Evolutionary conservation across 768 basidiomycete genomes (phyloP).

Genomic region (Candolleomyces aberdarensis): DNA sequence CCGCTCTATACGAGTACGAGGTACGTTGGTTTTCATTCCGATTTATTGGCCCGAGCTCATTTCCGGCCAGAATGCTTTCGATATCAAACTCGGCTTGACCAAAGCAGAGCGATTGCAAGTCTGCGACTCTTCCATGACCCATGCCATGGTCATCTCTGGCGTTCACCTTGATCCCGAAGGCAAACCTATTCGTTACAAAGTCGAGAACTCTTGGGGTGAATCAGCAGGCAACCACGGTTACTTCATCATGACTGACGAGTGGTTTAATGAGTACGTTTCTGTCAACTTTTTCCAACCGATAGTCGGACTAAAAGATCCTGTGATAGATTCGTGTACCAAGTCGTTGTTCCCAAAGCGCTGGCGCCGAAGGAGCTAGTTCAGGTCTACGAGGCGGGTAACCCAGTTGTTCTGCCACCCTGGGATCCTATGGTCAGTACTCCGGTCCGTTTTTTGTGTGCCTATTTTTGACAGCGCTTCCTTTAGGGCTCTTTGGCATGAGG

Average conservation of each 20-base stretch:
- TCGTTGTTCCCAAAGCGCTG: slow-evolving; percentile 79
- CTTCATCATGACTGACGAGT: slow-evolving; percentile 87
- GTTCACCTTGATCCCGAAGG: slow-evolving; percentile 81
- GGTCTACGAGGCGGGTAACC: slow-evolving; percentile 68
- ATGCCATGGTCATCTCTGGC: slow-evolving; percentile 92
- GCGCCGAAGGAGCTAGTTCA: slow-evolving; percentile 80
- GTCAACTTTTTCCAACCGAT: slow-evolving; percentile 3
- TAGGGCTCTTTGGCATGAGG: slow-evolving; percentile 5
- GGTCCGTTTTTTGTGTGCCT: not conserved
- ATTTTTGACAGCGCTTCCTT: not conserved
- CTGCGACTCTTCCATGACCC: slow-evolving; percentile 89
- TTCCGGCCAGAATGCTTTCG: slow-evolving; percentile 64
- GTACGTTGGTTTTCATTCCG: slow-evolving; percentile 29
- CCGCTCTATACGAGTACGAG: slow-evolving; percentile 78
- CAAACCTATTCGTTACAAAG: slow-evolving; percentile 85
- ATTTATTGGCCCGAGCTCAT: not conserved
- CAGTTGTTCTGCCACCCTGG: slow-evolving; percentile 79
- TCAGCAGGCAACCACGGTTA: slow-evolving; percentile 77
- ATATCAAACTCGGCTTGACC: slow-evolving; percentile 72
- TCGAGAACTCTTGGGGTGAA: slow-evolving; percentile 95
- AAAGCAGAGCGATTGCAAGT: slow-evolving; percentile 85
- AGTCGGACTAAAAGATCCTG: not conserved
- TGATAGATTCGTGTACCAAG: slow-evolving; percentile 83
- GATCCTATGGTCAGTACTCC: slow-evolving; percentile 73
- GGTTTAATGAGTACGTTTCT: slow-evolving; percentile 82